Evolutionary conservation across 805 yeast species (phyloP).

Genomic region (Ascoidea rubescens): DNA sequence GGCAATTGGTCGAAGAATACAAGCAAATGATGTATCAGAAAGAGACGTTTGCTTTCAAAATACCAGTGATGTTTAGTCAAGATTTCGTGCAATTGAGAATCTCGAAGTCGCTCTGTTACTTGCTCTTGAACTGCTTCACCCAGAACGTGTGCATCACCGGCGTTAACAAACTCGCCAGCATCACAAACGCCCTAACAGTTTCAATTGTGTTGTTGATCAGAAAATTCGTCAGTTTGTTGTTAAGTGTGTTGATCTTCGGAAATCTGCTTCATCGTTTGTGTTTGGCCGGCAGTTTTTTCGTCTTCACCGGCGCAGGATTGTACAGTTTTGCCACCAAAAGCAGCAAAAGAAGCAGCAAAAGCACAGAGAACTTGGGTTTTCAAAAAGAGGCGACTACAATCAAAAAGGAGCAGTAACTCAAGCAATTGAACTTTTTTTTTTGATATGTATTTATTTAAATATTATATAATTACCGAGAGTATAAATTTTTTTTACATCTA

Average conservation of each 20-base stretch:
- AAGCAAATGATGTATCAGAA: background rate
- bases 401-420: too few relatives aligned
- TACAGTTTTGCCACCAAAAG: slow-evolving; percentile 18
- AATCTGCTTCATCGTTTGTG: slow-evolving; percentile 25
- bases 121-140: slow-evolving; percentile 32
- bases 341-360: background rate
- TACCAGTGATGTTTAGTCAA: background rate
- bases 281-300: slow-evolving; percentile 33
- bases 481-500: too few relatives aligned
- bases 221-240: slow-evolving; percentile 42
- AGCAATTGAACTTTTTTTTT: too few relatives aligned
- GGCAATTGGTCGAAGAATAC: slow-evolving; percentile 20
- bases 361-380: background rate
- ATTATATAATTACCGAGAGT: too few relatives aligned
- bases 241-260: slow-evolving; percentile 41
- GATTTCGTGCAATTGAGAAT: background rate
- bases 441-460: too few relatives aligned
- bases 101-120: slow-evolving; percentile 17
- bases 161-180: slow-evolving; percentile 46
- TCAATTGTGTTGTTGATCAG: slow-evolving; percentile 46
- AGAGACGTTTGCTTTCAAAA: background rate
- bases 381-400: background rate
- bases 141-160: slow-evolving; percentile 56
- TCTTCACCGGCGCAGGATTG: slow-evolving; percentile 40
- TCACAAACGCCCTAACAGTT: slow-evolving; percentile 47